Base-by-base conservation (phyloP, 148 eudicot species). In the Amaranthus palmeri region DNA sequence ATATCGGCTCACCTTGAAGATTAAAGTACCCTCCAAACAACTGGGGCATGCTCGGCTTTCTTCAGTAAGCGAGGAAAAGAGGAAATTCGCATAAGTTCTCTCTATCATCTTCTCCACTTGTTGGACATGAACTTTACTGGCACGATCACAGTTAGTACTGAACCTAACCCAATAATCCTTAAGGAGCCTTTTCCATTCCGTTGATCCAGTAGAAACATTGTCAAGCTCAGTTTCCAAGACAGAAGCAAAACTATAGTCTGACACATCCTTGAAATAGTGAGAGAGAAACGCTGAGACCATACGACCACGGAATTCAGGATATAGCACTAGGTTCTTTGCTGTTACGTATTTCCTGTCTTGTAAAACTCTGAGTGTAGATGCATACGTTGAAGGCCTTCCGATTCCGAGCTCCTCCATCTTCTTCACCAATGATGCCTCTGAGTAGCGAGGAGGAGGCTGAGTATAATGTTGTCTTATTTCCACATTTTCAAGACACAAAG, bases 181-280 rank as follows among this genome's bases (percentile, higher is more conserved):
- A 6, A 95, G 82, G 67, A 95, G 91, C 69, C 92, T 92, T 85
- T 91, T 95, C 98, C 98, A 95, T 73, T 95, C 98, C 60, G 98
- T 95, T 74, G 83, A 74, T 13, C 98, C 98, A 68, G 85, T 88
- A 71, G 97, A 95, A 54, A 95, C 93, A 84, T 95, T 95, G 80
- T 95, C 98, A 48, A 95, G 97, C 82, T 95, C 97, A 68, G 86
- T 82, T 85, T 95, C 97, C 96, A 95, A 91, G 71, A 91, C 98
- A 66, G 98, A 97, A 50, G 97, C 91, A 78, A 95, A 95, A 81
- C 90, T 85, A 82, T 95, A 89, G 73, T 95, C 93, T 3, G 90
- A 88, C 47, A 95, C 96, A 85, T 95, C 98, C 4, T 96, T 81
- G 72, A 95, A 95, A 83, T 91, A 83, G 70, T 88, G 90, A 42